Base-by-base conservation (phyloP, 208 protist species). In the Trypanosoma theileri region DNA sequence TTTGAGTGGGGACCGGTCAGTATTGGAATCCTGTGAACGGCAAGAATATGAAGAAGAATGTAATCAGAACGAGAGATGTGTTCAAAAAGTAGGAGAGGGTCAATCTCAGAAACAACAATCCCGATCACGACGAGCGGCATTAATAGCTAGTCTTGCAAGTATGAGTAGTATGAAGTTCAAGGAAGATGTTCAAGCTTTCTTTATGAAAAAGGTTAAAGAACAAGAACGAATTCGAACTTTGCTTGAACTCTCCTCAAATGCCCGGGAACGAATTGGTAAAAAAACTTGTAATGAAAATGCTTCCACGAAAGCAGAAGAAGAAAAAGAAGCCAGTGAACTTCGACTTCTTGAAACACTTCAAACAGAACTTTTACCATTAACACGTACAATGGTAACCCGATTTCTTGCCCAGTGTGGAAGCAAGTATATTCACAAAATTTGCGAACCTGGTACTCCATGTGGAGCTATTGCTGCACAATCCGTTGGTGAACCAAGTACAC, bases 401-500 rank as follows among this genome's bases (percentile, higher is more conserved):
- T 97, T 99, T 50, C 26, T 98, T 12, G 71, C 80, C 14, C 40
- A 63, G 26, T 92, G 82, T 72, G 76, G 88, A 24, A 16, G 59
- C 26, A 97, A 97, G 72, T 98, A 98, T 71, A 58, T 86, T 28
- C 71, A 71, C 8, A 92, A 96, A 70, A 66, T 74, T 31, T 91
- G 96, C 40, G 98, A 99, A 73, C 93, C 99, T 19, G 99, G 99
- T 61, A 98, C 97, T 21, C 95, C 98, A 14, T 98, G 98, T 17
- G 99, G 99, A 28, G 98, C 98, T 14, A 86, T 99, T 61, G 98
- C 94, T 31, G 99, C 97, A 9, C 98, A 99, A 88, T 98, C 88
- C 12, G 98, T 99, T 55, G 99, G 99, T 62, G 99, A 99, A 81
- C 99, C 99, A 35, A 98, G 91, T 41, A 99, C 99, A 44, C 99